Evolutionary conservation across 225 moss, liverwort and hornwort species (phyloP).

Genomic region (Physcomitrium patens): DNA sequence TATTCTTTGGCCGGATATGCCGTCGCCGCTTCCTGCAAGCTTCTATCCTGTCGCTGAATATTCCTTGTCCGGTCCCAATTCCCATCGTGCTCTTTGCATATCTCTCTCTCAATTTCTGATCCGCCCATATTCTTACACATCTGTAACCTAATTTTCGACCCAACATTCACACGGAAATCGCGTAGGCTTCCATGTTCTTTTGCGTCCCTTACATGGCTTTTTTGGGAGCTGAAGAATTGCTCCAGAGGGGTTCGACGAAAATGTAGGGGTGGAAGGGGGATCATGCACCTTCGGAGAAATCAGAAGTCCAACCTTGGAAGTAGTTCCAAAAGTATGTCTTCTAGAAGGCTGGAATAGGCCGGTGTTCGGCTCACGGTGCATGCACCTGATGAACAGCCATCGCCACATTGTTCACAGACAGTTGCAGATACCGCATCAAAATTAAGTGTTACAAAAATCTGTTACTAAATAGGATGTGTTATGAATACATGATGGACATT

Average conservation of each 20-base stretch:
- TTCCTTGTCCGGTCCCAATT: slow-evolving; percentile 3
- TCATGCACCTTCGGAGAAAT: slow-evolving; percentile 15
- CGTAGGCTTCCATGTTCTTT: no score
- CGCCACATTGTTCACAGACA: not conserved
- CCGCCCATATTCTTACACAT: no score
- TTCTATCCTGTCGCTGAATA: not conserved
- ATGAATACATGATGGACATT: no score
- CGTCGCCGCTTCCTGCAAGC: not conserved
- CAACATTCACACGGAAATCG: no score
- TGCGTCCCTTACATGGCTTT: no score
- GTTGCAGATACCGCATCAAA: not conserved
- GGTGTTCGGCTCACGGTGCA: not conserved
- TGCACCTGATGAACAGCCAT: slow-evolving; percentile 16
- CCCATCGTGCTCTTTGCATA: not conserved
- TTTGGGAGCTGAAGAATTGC: no score
- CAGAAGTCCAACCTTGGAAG: not conserved
- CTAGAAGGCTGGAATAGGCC: not conserved
- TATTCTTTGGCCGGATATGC: slow-evolving; percentile 23
- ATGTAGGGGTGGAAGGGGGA: not conserved
- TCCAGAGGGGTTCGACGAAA: not conserved
- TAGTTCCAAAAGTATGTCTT: no score
- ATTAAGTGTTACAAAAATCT: no score
- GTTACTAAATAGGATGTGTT: no score
- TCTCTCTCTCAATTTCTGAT: not conserved
- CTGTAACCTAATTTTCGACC: no score